Evolutionary conservation across 129 eudicot genomes (phyloP), one percentile per base, ranked within the genome.

Genomic region (Escallonia herrerae): DNA sequence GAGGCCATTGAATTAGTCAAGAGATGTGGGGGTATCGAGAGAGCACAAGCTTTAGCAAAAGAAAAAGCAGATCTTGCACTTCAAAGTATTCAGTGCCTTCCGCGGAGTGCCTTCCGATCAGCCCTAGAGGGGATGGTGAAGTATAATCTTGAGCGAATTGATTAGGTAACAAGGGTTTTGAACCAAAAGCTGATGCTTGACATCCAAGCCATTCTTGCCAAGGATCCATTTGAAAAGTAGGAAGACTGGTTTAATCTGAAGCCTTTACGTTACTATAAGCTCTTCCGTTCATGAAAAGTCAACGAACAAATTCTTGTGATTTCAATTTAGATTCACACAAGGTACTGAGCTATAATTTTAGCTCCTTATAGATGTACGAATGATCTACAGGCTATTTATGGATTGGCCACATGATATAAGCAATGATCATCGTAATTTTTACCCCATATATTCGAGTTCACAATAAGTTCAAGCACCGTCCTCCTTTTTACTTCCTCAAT

Each of bases 111-210:
- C 2, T 91, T 76, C 64, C 81, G 90, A 65, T 15, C 76, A 44
- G 90, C 90, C 3, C 94, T 91, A 1, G 97, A 84, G 79, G 83
- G 80, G 10, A 80, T 91, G 90, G 97, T 91, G 62, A 76, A 74
- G 72, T 87, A 81, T 71, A 91, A 87, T 66, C 86, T 91, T 2
- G 90, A 91, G 38, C 76, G 97, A 56, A 87, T 91, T 43, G 82
- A 81, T 44, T 91, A 77, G 79, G 49, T 47, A 15, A 47, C 61
- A 38, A 54, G 37, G 39, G 8, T 10, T 49, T 14, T 7, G n/a
- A 50, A 2, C 7, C n/a, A 57, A 40, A 49, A 58, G 4, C n/a
- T 2, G 2, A 58, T 14, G 53, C 15, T 58, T 58, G 45, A 64
- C 40, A 61, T 56, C 39, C 41, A 43, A 71, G 68, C 38, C 61